These are phyloP conservation scores for Macrocybe gigantea DNA, from an alignment of 768 basidiomycete species.

Conservation along the genomic window DNA sequence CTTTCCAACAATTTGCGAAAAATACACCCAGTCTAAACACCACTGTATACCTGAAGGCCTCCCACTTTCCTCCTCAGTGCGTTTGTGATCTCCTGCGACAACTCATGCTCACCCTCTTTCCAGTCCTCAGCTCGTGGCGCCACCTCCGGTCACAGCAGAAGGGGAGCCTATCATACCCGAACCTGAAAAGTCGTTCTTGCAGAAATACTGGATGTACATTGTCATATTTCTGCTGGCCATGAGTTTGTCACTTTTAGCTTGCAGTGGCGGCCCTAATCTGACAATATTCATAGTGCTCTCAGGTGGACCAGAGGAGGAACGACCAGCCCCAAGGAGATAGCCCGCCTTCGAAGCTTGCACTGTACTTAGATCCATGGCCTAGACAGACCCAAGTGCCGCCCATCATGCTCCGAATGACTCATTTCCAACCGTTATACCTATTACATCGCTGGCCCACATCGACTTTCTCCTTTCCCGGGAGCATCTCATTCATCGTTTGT, in stretches of 20 bases:
- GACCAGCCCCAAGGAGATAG: background rate
- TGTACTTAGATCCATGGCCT: background rate
- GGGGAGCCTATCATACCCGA: conserved; percentile 56
- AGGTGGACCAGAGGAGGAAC: background rate
- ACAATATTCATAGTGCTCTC: background rate
- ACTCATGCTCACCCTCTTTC: background rate
- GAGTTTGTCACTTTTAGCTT: conserved; percentile 33
- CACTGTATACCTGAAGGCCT: conserved; percentile 39
- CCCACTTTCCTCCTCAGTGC: conserved; percentile 54
- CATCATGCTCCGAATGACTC: background rate
- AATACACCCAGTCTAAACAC: conserved; percentile 36
- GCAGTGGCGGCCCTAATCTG: background rate
- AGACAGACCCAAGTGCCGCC: too few relatives aligned
- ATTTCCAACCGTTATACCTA: conserved; percentile 4
- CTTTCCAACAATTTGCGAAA: conserved; percentile 24
- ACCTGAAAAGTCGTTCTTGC: conserved; percentile 73
- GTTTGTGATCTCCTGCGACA: conserved; percentile 13
- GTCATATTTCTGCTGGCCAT: conserved; percentile 50
- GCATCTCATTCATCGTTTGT: conserved; percentile 40
- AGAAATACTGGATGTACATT: conserved; percentile 91
- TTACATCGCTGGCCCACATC: conserved; percentile 12
- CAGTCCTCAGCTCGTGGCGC: conserved; percentile 64
- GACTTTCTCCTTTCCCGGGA: conserved; percentile 1
- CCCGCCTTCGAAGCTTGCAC: background rate
- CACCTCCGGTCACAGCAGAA: conserved; percentile 60